A percentile compares a stretch with the other conserved stretches of the same genome.
These are phyloP conservation scores for Xylaria acuta DNA, from an alignment of 495 filamentous ascomycete species.

Conservation along the genomic window DNA sequence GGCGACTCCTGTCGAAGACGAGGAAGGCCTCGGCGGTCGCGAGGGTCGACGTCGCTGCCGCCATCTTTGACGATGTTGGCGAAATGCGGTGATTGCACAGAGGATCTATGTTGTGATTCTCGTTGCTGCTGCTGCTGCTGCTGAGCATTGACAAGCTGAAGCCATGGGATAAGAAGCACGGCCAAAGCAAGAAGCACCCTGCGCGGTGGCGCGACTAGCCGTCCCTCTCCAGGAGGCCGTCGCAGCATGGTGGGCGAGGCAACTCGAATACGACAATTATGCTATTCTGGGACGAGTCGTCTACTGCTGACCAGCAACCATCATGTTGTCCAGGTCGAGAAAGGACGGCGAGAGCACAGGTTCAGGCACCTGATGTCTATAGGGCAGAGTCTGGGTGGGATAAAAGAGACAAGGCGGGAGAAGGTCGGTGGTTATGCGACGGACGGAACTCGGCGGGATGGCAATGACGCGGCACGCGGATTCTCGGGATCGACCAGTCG, in stretches of 20 bases:
- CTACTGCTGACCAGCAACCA: neutral
- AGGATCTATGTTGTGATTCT: slow-evolving; percentile 38
- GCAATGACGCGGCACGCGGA: slow-evolving; percentile 3
- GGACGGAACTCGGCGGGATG: neutral
- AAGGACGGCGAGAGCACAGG: neutral
- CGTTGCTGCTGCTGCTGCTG: slow-evolving; percentile 59
- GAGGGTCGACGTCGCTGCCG: slow-evolving; percentile 32
- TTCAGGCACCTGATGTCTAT: neutral
- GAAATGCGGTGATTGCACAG: slow-evolving; percentile 32
- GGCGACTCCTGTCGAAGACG: slow-evolving; percentile 40
- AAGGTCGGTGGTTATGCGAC: neutral
- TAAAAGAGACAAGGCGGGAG: neutral
- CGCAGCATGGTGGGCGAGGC: slow-evolving; percentile 59
- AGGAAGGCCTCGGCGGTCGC: slow-evolving; percentile 29
- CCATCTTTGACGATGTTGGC: slow-evolving; percentile 41
- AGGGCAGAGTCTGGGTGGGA: neutral
- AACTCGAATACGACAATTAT: slow-evolving; percentile 43
- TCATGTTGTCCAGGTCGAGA: slow-evolving; percentile 17
- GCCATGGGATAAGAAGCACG: slow-evolving; percentile 58
- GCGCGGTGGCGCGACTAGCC: slow-evolving; percentile 50
- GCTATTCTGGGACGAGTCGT: neutral
- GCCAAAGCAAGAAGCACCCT: slow-evolving; percentile 57
- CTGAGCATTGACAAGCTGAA: slow-evolving; percentile 62
- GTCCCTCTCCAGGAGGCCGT: slow-evolving; percentile 61
- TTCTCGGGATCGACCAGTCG: neutral